These are phyloP conservation scores for Xylaria grammica DNA, from an alignment of 495 filamentous ascomycete species.

Conservation along the genomic window DNA sequence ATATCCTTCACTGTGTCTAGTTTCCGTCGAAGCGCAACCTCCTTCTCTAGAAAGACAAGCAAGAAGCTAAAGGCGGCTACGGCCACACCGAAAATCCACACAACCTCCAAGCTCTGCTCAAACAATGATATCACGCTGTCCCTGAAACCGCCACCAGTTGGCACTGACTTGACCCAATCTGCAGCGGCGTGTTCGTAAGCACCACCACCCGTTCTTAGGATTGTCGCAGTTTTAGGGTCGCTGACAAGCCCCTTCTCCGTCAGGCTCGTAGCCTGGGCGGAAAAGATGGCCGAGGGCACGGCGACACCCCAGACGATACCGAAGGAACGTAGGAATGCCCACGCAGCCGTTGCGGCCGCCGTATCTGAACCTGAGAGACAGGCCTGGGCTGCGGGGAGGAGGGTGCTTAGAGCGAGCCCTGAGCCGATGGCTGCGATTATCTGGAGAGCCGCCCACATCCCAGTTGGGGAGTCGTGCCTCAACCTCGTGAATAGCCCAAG, in stretches of 20 bases:
- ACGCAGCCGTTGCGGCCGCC: constrained; percentile 43
- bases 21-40: not conserved
- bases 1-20: not conserved
- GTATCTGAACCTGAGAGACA: constrained; percentile 37
- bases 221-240: not conserved
- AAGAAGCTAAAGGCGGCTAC: not conserved
- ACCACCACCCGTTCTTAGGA: constrained; percentile 4
- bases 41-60: not conserved
- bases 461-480: constrained; percentile 31
- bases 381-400: constrained; percentile 41
- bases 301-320: not conserved
- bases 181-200: constrained; percentile 6
- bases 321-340: constrained; percentile 46
- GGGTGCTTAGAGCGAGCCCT: constrained; percentile 30
- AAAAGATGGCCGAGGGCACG: not conserved
- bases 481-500: constrained; percentile 47
- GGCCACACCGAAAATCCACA: not conserved
- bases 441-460: constrained; percentile 34
- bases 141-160: not conserved
- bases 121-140: not conserved
- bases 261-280: not conserved
- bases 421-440: constrained; percentile 27
- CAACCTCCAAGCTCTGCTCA: not conserved
- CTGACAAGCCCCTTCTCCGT: not conserved
- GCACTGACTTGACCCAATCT: not conserved